Evolutionary conservation across 805 yeast species (phyloP).

Genomic region (Lipomyces sp.): DNA sequence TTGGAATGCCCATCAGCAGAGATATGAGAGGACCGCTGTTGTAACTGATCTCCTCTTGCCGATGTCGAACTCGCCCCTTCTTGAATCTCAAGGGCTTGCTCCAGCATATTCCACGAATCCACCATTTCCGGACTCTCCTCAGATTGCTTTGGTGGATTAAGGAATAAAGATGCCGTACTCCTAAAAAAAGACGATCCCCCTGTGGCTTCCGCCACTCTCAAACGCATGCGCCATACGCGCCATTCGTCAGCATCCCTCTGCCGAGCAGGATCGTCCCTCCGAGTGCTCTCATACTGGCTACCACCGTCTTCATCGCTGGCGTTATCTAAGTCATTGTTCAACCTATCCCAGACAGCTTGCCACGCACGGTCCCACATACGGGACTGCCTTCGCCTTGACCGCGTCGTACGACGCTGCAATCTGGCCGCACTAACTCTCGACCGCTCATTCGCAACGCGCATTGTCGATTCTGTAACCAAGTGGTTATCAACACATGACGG

Average conservation of each 20-base stretch:
- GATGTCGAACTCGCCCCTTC: constrained; percentile 29
- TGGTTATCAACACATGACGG: constrained; percentile 43
- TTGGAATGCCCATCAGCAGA: constrained; percentile 24
- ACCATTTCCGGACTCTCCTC: constrained; percentile 39
- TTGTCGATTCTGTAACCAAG: constrained; percentile 26
- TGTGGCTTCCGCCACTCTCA: constrained; percentile 26
- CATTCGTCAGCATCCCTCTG: constrained; percentile 26
- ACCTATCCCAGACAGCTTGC: constrained; percentile 35
- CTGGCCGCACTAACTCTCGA: constrained; percentile 9
- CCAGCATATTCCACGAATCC: constrained; percentile 45
- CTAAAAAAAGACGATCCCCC: constrained; percentile 29
- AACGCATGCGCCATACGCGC: constrained; percentile 27
- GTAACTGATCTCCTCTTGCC: constrained; percentile 1
- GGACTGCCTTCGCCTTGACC: constrained; percentile 8
- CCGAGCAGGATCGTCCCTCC: background rate
- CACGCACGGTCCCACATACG: constrained; percentile 36
- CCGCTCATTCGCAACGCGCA: constrained; percentile 24
- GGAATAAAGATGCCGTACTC: constrained; percentile 29
- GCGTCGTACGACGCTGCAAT: constrained; percentile 17
- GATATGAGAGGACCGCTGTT: constrained; percentile 22
- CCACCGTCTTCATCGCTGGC: constrained; percentile 10
- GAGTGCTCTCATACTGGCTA: constrained; percentile 15
- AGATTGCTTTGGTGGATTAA: constrained; percentile 10
- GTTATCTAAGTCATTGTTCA: constrained; percentile 28
- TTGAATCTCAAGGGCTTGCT: constrained; percentile 38